Base-by-base conservation (phyloP, 805 yeast genomes). In the Candida nanaspora region DNA sequence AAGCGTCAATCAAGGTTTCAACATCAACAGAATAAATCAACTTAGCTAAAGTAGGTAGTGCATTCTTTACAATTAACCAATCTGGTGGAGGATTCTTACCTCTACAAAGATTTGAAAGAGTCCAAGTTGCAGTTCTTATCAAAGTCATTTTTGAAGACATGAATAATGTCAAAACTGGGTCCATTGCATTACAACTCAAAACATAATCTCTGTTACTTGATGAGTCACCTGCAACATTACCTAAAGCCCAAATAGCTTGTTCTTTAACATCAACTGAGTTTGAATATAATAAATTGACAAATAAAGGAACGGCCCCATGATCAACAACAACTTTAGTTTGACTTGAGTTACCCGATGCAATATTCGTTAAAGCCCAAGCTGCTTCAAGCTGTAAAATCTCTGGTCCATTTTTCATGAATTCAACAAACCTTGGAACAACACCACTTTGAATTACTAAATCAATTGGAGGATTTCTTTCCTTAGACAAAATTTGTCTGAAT, bases 361-460 rank as follows among this genome's bases (percentile, higher is more conserved):
- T 91, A 61, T 93, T 93, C 38, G 98, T 93, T 52, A 93, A 75
- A n/a, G 98, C 98, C 98, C 98, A 93, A 8, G 98, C 97, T 11
- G 98, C 96, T 69, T 93, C 98, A 54, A 93, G 77, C 66, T 91
- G 98, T 53, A 93, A 73, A 72, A 85, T 78, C 55, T 86, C 88
- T 3, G 89, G 86, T 50, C 86, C 88, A 40, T 76, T 70, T 44
- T 70, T 68, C 88, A 93, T 83, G 53, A 89, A 87, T 52, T 76
- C 80, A 41, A 93, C 96, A 61, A 93, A 76, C 40, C 81, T 80
- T 44, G 97, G 95, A 40, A 93, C 93, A 27, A 91, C 96, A 35
- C 98, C 98, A 40, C 89, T 74, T 59, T 86, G 84, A 49, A 93
- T 89, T 28, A 93, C 98, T 45, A 84, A 68, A 63, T 88, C 94